Percentiles rank a stretch among this genome's conserved stretches.
These are phyloP conservation scores for Excoecaria cochinchinensis DNA, from an alignment of 345 rosid species.

Conservation along the genomic window DNA sequence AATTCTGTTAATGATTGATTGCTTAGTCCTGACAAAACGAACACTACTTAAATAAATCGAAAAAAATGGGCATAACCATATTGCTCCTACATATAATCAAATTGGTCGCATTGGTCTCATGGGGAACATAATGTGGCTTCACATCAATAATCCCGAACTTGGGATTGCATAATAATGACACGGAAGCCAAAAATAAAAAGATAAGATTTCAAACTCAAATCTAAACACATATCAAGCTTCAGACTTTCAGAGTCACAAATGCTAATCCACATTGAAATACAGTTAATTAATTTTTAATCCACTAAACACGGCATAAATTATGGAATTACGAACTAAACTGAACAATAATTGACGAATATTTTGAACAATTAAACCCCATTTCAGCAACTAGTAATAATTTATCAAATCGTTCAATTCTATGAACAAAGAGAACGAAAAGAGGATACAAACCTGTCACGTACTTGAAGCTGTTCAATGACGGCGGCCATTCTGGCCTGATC, in stretches of 20 bases:
- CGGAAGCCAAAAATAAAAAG: not conserved
- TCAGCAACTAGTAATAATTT: not conserved
- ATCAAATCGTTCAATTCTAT: not conserved
- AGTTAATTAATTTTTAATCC: not conserved
- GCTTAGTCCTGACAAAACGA: not conserved
- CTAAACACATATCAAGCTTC: not conserved
- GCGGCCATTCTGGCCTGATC: slow-evolving; percentile 3
- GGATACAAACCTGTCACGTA: slow-evolving; percentile 7
- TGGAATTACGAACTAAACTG: not conserved
- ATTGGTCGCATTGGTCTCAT: not conserved
- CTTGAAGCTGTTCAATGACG: slow-evolving; percentile 14
- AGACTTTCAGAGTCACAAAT: not conserved
- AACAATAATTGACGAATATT: not conserved
- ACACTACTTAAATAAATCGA: not conserved
- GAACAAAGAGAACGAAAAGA: not conserved
- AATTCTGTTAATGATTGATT: not conserved
- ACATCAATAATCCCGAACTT: not conserved
- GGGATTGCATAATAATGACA: not conserved
- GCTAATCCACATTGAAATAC: not conserved
- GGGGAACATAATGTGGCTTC: not conserved
- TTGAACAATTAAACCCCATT: not conserved
- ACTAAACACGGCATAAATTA: not conserved
- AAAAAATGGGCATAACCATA: not conserved
- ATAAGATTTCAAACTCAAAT: not conserved
- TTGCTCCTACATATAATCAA: not conserved